Evolutionary conservation across 2,329 filamentous ascomycete genomes (phyloP).

Genomic region (Polytolypa hystricis): DNA sequence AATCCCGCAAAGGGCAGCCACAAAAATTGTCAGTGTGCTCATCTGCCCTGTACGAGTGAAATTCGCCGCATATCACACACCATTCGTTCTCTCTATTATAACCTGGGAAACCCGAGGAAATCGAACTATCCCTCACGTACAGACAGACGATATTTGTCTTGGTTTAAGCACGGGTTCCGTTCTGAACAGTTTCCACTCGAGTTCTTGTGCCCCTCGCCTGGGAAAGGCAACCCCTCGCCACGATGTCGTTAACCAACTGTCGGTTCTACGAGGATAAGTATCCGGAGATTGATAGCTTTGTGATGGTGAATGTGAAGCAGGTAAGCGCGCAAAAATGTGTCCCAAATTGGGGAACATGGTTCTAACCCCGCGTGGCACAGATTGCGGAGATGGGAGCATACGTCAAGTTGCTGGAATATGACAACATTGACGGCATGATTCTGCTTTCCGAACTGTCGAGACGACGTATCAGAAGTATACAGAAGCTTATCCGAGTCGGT

Average conservation of each 20-base stretch:
- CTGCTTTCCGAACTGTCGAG: slow-evolving; percentile 92
- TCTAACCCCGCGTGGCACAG: slow-evolving; percentile 32
- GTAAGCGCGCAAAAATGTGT: slow-evolving; percentile 33
- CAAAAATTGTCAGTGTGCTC: too few relatives aligned
- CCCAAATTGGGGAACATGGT: neutral
- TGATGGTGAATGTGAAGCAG: slow-evolving; percentile 99
- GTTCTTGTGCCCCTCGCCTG: too few relatives aligned
- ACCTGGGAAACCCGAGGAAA: too few relatives aligned
- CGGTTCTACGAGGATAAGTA: slow-evolving; percentile 97
- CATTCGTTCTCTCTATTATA: too few relatives aligned
- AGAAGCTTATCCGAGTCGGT: slow-evolving; percentile 96
- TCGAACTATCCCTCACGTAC: too few relatives aligned
- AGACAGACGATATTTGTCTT: too few relatives aligned
- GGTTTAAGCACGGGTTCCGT: too few relatives aligned
- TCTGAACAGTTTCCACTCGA: too few relatives aligned
- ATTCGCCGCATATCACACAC: too few relatives aligned
- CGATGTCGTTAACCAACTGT: slow-evolving; percentile 90
- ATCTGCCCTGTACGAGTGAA: too few relatives aligned
- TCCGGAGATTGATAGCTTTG: slow-evolving; percentile 97
- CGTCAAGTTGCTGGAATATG: slow-evolving; percentile 98
- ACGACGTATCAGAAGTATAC: slow-evolving; percentile 96
- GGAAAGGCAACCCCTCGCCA: slow-evolving; percentile 41
- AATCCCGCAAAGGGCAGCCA: too few relatives aligned
- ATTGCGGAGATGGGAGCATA: slow-evolving; percentile 99
- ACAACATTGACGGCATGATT: slow-evolving; percentile 99